These are phyloP conservation scores for Coprinellus micaceus DNA, from an alignment of 768 basidiomycete species.

Conservation along the genomic window DNA sequence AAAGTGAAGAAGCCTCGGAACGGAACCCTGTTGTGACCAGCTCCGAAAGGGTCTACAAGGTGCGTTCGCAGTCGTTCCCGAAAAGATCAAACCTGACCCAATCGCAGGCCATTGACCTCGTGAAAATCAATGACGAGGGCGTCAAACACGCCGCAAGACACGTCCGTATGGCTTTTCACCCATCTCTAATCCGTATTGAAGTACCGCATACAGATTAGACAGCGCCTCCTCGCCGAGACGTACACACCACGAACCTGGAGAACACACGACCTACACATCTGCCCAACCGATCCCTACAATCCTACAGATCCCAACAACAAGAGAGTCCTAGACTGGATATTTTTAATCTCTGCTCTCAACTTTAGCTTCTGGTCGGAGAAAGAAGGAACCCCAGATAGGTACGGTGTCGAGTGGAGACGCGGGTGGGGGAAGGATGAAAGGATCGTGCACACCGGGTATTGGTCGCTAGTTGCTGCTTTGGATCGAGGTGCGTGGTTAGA, in stretches of 20 bases:
- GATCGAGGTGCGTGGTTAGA: constrained; percentile 64
- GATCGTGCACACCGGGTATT: constrained; percentile 75
- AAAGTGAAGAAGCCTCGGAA: constrained; percentile 14
- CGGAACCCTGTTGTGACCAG: constrained; percentile 59
- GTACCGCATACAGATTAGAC: constrained; percentile 47
- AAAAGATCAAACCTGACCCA: constrained; percentile 3
- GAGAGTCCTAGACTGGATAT: constrained; percentile 77
- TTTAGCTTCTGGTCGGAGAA: constrained; percentile 87
- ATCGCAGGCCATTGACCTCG: constrained; percentile 57
- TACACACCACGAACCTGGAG: constrained; percentile 84
- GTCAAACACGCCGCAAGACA: constrained; percentile 63
- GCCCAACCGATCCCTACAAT: constrained; percentile 62
- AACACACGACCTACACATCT: constrained; percentile 69
- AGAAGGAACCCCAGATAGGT: constrained; percentile 56
- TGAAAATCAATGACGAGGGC: constrained; percentile 57
- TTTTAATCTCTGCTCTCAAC: constrained; percentile 81
- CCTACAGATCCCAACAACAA: constrained; percentile 50
- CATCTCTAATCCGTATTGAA: constrained; percentile 4
- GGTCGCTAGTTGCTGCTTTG: constrained; percentile 82
- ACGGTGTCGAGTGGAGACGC: constrained; percentile 73
- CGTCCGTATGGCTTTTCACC: constrained; percentile 34
- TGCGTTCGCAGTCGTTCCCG: constrained; percentile 23
- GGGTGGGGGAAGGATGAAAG: constrained; percentile 56
- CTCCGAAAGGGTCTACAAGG: constrained; percentile 56
- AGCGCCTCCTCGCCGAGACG: constrained; percentile 52